phyloP scores from a whole-genome alignment of 345 rosid genomes.

The Pistacia atlantica region DNA sequence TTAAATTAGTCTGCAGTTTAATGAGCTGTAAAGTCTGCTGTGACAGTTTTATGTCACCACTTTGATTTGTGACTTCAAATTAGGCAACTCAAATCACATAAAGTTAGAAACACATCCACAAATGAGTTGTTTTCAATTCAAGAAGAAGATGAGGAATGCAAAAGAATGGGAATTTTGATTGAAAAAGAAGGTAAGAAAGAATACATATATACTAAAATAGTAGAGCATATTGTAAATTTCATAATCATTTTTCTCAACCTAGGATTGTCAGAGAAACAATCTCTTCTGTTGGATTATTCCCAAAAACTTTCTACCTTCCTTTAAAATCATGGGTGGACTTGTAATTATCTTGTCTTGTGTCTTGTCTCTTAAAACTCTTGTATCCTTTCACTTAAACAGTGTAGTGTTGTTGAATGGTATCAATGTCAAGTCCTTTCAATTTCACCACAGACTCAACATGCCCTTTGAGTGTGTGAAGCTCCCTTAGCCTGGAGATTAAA shows the following conservation, averaged over 20 bases:
- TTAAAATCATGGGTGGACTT: slow-evolving; percentile 1
- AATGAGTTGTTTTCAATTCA: too few relatives aligned
- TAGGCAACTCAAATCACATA: too few relatives aligned
- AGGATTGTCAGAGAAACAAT: slow-evolving; percentile 14
- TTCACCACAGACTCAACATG: slow-evolving; percentile 95
- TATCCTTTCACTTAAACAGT: slow-evolving; percentile 54
- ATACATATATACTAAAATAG: background rate
- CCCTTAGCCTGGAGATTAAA: slow-evolving; percentile 61
- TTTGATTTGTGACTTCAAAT: too few relatives aligned
- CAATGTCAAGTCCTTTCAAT: slow-evolving; percentile 90
- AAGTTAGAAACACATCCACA: too few relatives aligned
- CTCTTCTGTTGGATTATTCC: slow-evolving; percentile 27
- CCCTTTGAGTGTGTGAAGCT: slow-evolving; percentile 87
- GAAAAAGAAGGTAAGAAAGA: background rate
- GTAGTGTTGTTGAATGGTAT: slow-evolving; percentile 86
- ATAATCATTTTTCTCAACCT: slow-evolving; percentile 14
- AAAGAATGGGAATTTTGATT: slow-evolving; percentile 1
- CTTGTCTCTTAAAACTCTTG: background rate
- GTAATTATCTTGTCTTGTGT: background rate
- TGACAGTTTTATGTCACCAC: too few relatives aligned
- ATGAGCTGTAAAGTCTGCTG: too few relatives aligned
- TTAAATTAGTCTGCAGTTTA: too few relatives aligned
- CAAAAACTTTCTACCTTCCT: slow-evolving; percentile 13
- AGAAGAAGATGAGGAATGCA: too few relatives aligned
- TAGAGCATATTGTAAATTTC: background rate